A percentile compares a stretch with the other conserved stretches of the same genome.
Evolutionary conservation across 768 basidiomycete genomes (phyloP).

Genomic region (Russula vinacea): DNA sequence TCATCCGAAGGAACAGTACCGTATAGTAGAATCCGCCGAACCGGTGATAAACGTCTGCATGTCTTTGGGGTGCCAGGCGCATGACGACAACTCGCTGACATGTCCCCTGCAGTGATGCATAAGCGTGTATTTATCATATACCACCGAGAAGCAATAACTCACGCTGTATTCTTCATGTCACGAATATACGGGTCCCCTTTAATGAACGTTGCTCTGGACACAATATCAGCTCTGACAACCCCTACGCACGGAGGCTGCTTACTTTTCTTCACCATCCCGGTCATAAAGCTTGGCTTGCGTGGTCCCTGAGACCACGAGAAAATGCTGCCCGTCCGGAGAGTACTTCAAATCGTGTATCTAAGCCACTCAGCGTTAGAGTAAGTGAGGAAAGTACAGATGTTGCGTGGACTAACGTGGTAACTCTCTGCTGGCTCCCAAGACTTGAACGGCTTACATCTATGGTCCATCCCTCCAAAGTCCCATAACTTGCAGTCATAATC

Average conservation of each 20-base stretch:
- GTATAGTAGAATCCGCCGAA: slow-evolving; percentile 93
- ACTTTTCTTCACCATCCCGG: slow-evolving; percentile 92
- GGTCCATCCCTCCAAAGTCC: slow-evolving; percentile 99
- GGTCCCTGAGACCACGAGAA: slow-evolving; percentile 87
- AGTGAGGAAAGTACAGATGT: slow-evolving; percentile 14
- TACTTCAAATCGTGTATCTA: slow-evolving; percentile 91
- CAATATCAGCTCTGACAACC: slow-evolving; percentile 49
- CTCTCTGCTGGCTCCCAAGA: slow-evolving; percentile 93
- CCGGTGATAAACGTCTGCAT: slow-evolving; percentile 81
- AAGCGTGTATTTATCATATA: neutral
- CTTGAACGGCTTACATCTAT: slow-evolving; percentile 88
- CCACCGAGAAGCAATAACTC: slow-evolving; percentile 35
- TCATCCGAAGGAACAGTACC: slow-evolving; percentile 46
- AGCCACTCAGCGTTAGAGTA: neutral
- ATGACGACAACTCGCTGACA: slow-evolving; percentile 86
- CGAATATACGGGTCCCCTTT: slow-evolving; percentile 98
- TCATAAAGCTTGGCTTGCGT: slow-evolving; percentile 85
- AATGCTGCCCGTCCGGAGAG: slow-evolving; percentile 80
- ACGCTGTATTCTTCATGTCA: slow-evolving; percentile 99
- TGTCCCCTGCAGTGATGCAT: slow-evolving; percentile 63
- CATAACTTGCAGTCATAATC: slow-evolving; percentile 98
- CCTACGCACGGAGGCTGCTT: slow-evolving; percentile 38
- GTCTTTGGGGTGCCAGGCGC: slow-evolving; percentile 91
- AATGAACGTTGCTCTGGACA: slow-evolving; percentile 65
- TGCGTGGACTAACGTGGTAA: slow-evolving; percentile 67